Base-by-base conservation (phyloP, 2,329 filamentous ascomycete species). In the Fusarium sulawesiense region DNA sequence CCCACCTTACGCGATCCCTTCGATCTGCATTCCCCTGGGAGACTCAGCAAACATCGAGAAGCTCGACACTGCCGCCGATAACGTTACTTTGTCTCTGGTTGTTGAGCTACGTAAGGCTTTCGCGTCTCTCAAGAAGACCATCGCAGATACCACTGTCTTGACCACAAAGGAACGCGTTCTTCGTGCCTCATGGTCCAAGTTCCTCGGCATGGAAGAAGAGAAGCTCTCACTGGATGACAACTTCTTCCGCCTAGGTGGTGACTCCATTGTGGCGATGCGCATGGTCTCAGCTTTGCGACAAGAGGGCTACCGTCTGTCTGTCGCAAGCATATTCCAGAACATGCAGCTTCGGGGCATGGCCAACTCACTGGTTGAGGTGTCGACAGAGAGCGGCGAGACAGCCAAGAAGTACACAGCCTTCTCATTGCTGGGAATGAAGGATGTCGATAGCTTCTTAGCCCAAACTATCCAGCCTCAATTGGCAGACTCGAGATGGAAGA, bases 311-410 rank as follows among this genome's bases (percentile, higher is more conserved):
- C 63, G 64, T 10, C 34, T 76, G 14, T 73, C 73, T 8, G 75
- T 76, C 4, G 74, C 75, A 2, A 73, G 72, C 21, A 76, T 76
- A 46, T 76, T 76, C 55, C 70, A 71, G 40, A 70, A 76, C 47
- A 76, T 76, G 75, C 67, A 74, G 60, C 72, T 76, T 7, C 55
- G 72, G 7, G 62, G 55, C 29, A 75, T 76, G 72, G 73, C 75
- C 3, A 56, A 54, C 27, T 65, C 67, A 1, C 46, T 76, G 20
- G 53, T 67, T 2, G 58, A 75, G 20, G 44, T 62, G 16, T 27
- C 49, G 4, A 29, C 50, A 0, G 64, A 74, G 45, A 8, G 49
- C 1, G 56, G 46, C 3, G 27, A 65, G 44, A 37, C 54, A 3
- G 20, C 21, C 4, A 59, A 72, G 58, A 53, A 62, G 21, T 76